phyloP scores from a whole-genome alignment of 1,284 basidiomycete genomes.

The Boletus mariae region DNA sequence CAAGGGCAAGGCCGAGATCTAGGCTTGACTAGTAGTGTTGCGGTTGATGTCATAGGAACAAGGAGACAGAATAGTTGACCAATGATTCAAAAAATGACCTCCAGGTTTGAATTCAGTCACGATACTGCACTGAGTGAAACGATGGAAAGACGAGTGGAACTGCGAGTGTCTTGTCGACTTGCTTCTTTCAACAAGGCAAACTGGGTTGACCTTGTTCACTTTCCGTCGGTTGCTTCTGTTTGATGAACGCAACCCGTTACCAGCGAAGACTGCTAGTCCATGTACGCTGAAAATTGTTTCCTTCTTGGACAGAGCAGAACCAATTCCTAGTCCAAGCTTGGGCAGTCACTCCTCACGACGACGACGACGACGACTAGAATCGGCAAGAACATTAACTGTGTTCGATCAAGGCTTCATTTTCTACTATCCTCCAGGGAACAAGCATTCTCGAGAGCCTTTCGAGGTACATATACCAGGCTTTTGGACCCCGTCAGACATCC shows the following conservation, averaged over 20 bases:
- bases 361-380: not conserved
- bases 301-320: not conserved
- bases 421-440: not conserved
- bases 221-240: not conserved
- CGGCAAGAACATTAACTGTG: too few relatives aligned
- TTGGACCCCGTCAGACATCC: not conserved
- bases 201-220: not conserved
- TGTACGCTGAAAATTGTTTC: not conserved
- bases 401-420: not conserved
- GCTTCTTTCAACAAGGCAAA: conserved; percentile 11
- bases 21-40: not conserved
- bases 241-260: not conserved
- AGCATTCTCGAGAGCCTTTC: not conserved
- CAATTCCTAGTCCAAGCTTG: not conserved
- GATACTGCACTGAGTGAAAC: too few relatives aligned
- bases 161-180: not conserved
- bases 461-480: not conserved
- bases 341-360: not conserved
- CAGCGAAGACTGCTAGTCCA: not conserved
- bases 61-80: too few relatives aligned
- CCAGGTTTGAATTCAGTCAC: too few relatives aligned
- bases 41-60: too few relatives aligned
- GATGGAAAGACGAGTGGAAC: not conserved
- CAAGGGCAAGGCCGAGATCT: conserved; percentile 8
- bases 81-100: too few relatives aligned